These are phyloP conservation scores for Sugiyamaella valdiviana DNA, from an alignment of 805 yeast genomes.

Conservation along the genomic window DNA sequence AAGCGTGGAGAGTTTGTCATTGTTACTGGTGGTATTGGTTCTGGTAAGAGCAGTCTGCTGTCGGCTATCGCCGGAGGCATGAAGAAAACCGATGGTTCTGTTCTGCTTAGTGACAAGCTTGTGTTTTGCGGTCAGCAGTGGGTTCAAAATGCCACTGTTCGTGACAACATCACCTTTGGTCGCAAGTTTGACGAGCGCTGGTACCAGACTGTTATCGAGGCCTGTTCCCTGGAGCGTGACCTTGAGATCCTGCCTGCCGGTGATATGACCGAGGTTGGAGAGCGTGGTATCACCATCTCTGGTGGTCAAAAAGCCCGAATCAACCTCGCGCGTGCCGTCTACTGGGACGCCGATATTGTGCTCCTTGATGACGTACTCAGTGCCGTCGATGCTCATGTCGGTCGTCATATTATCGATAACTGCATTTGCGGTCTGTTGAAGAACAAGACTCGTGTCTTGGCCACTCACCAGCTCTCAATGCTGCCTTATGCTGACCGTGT, in stretches of 20 bases:
- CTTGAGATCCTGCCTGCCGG: conserved; percentile 63
- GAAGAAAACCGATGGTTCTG: conserved; percentile 48
- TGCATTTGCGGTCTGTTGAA: conserved; percentile 58
- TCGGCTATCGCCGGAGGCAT: conserved; percentile 68
- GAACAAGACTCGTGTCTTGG: conserved; percentile 61
- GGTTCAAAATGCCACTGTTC: conserved; percentile 76
- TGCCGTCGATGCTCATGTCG: conserved; percentile 87
- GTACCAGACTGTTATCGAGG: conserved; percentile 51
- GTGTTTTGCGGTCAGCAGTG: conserved; percentile 64
- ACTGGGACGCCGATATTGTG: conserved; percentile 56
- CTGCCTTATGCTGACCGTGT: conserved; percentile 64
- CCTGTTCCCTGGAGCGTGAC: conserved; percentile 64
- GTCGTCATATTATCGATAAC: conserved; percentile 63
- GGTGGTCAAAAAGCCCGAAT: conserved; percentile 92
- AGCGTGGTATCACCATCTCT: conserved; percentile 78
- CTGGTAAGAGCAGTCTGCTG: conserved; percentile 72
- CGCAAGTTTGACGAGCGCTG: conserved; percentile 41
- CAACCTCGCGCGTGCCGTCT: conserved; percentile 75
- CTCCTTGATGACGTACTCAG: conserved; percentile 75
- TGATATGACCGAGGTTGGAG: conserved; percentile 80
- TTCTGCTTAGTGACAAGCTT: conserved; percentile 48
- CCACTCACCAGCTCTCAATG: conserved; percentile 77
- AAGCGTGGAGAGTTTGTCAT: conserved; percentile 64
- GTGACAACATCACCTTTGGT: conserved; percentile 72
- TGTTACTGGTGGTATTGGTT: conserved; percentile 74